Percentiles rank a stretch among this genome's conserved stretches.
Conservation (phyloP, 2,329 filamentous ascomycete species). For the Fusarium dlaminii region DNA sequence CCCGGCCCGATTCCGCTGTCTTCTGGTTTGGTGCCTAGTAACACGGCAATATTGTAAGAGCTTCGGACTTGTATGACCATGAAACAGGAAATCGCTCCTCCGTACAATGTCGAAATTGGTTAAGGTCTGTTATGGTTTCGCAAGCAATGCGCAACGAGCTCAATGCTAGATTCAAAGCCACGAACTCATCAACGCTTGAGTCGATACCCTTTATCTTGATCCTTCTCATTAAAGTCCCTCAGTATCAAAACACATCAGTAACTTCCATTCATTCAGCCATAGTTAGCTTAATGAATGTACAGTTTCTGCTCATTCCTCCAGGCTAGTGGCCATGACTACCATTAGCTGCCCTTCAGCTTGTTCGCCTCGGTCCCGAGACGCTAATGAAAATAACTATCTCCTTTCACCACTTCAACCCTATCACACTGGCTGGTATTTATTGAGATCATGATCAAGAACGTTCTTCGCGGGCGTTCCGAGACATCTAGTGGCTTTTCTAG, state of each 20-base stretch:
- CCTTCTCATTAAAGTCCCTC: background rate
- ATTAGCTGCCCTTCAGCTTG: background rate
- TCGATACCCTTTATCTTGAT: background rate
- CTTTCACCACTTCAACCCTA: background rate
- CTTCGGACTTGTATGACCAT: background rate
- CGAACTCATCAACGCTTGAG: background rate
- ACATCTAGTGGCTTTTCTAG: constrained; percentile 16
- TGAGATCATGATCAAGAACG: background rate
- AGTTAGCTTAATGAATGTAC: background rate
- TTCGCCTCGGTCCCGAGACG: background rate
- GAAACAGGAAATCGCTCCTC: background rate
- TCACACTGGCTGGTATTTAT: background rate
- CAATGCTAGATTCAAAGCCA: background rate
- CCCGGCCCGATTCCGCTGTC: constrained; percentile 11
- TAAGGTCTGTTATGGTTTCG: background rate
- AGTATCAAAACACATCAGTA: background rate
- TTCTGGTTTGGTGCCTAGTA: background rate
- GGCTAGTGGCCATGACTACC: background rate
- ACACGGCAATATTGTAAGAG: background rate
- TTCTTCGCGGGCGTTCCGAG: background rate
- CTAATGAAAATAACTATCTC: background rate
- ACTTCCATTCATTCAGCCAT: background rate
- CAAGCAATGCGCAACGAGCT: background rate
- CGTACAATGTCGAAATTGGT: background rate
- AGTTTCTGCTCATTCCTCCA: background rate